Conservation (phyloP, 2,329 filamentous ascomycete species). For the Elsinoe fawcettii region DNA sequence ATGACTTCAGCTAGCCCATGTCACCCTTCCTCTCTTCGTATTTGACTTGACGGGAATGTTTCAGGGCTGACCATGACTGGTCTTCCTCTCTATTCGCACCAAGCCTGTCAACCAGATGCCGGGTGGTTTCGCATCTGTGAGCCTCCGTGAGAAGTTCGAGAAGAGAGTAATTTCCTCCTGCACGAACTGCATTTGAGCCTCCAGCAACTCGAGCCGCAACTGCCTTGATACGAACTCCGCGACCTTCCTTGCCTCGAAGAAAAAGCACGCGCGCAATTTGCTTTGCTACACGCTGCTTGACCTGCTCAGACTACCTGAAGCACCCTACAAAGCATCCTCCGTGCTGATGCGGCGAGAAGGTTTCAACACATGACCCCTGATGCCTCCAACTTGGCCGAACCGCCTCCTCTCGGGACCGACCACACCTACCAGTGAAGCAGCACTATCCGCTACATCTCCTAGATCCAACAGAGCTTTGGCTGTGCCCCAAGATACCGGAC, state of each 20-base stretch:
- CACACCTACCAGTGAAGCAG: slow-evolving; percentile 18
- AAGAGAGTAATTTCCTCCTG: not conserved
- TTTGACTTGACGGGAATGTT: not conserved
- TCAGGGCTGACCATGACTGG: slow-evolving; percentile 6
- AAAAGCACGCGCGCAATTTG: not conserved
- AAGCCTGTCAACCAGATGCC: not conserved
- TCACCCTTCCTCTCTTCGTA: slow-evolving; percentile 5
- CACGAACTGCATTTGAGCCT: not conserved
- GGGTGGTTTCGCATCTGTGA: not conserved
- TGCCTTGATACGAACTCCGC: slow-evolving; percentile 11
- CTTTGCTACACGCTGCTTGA: not conserved
- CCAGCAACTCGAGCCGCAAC: slow-evolving; percentile 4
- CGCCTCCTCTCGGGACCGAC: slow-evolving; percentile 24
- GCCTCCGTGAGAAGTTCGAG: not conserved
- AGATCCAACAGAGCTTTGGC: slow-evolving; percentile 8
- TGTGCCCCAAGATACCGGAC: slow-evolving; percentile 15
- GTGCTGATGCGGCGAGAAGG: not conserved
- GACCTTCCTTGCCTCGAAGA: not conserved
- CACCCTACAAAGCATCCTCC: slow-evolving; percentile 1
- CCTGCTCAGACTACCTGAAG: not conserved
- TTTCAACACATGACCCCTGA: slow-evolving; percentile 18
- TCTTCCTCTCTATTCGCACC: not conserved
- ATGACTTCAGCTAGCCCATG: slow-evolving; percentile 9
- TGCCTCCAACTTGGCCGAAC: slow-evolving; percentile 29
- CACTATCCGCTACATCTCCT: slow-evolving; percentile 18